Conservation (phyloP, 305 asterid genomes). For the Andrographis paniculata region DNA sequence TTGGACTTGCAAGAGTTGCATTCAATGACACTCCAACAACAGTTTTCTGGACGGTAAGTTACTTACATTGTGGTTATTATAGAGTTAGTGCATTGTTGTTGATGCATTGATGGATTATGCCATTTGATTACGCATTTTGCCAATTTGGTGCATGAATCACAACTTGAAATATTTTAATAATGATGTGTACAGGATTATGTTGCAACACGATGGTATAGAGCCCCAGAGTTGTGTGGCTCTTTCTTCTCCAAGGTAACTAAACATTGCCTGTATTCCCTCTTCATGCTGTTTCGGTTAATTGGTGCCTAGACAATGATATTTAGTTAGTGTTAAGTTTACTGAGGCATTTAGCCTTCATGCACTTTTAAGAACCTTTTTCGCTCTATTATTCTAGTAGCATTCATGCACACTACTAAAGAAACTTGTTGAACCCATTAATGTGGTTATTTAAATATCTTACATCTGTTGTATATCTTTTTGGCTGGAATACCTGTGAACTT, state of each 20-base stretch:
- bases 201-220: conserved; percentile 95
- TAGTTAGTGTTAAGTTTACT: conserved; percentile 13
- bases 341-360: too few relatives aligned
- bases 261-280: not conserved
- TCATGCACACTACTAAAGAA: conserved; percentile 7
- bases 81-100: conserved; percentile 3
- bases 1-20: conserved; percentile 93
- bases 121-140: not conserved
- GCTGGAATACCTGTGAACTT: conserved; percentile 10
- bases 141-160: not conserved
- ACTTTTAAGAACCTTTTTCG: too few relatives aligned
- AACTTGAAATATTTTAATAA: not conserved
- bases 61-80: conserved; percentile 1
- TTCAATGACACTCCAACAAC: conserved; percentile 85
- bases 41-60: conserved; percentile 81
- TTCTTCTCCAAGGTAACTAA: conserved; percentile 74
- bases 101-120: not conserved
- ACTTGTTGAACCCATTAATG: conserved; percentile 9
- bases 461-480: conserved; percentile 6
- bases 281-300: not conserved
- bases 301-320: not conserved
- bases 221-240: conserved; percentile 93
- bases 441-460: conserved; percentile 3
- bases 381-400: too few relatives aligned
- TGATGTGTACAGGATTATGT: conserved; percentile 66